Base-by-base conservation (phyloP, 139 green algal species). In the Chlamydomonas sp. region DNA sequence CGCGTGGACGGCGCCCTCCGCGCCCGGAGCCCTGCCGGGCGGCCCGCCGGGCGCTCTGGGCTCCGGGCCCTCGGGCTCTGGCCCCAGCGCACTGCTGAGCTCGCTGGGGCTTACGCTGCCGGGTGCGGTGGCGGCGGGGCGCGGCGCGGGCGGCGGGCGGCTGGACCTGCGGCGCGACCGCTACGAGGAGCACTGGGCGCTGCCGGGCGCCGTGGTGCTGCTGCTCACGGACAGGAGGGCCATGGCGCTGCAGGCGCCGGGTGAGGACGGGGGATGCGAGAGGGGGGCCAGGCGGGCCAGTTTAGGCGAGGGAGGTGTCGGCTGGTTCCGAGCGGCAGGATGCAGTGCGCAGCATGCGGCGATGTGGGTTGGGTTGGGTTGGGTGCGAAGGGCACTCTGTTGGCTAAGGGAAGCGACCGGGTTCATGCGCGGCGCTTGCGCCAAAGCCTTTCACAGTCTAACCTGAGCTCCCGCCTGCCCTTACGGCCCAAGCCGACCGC, bases 141-240 rank as follows among this genome's bases (percentile, higher is more conserved):
- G 80, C 7, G 58, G 17, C 68, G 57, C 18, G 0, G 14, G 8
- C 4, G 17, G 4, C 17, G 7, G 14, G 59, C 82, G 82, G 16
- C 82, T 71, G 9, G 71, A 86, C 59, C 72, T 86, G 12, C 82
- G 82, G 12, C 71, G 60, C 31, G 83, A 88, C 74, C 73, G 83
- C 17, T 99, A 99, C 64, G 97, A 98, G 87, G 89, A 95, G 73
- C 97, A 99, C 89, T 94, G 95, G 83, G 73, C 96, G 79, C 92
- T 99, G 83, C 95, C 95, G 4, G 86, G 93, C 0, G 85, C 93
- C 49, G 87, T 87, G 5, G 95, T 97, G 63, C 78, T 95, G 57
- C 80, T 99, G 67, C 89, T 98, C 79, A 98, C 95, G 61, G 95
- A 94, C 84, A 79, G 75, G 60, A 84, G 94, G 16, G 78, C 93